Evolutionary conservation across 768 basidiomycete species (phyloP).

Genomic region (Kwoniella mangroviensis): DNA sequence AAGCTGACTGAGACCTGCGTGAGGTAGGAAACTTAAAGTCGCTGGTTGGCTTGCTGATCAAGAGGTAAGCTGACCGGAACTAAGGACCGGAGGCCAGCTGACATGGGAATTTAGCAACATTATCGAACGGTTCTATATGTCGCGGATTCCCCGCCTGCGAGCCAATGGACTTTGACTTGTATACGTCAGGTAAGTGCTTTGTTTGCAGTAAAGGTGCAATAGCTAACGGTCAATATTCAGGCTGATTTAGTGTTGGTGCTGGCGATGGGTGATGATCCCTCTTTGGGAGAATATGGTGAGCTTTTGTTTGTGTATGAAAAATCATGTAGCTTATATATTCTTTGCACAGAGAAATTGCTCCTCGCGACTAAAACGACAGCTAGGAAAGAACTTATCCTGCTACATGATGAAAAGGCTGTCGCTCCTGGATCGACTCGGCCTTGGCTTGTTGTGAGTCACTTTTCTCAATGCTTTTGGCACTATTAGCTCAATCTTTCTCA

Average conservation of each 20-base stretch:
- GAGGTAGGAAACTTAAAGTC: slow-evolving; percentile 75
- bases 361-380: slow-evolving; percentile 97
- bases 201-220: not conserved
- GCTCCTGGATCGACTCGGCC: slow-evolving; percentile 87
- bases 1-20: not conserved
- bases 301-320: not conserved
- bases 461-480: slow-evolving; percentile 22
- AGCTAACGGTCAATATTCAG: slow-evolving; percentile 5
- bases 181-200: slow-evolving; percentile 78
- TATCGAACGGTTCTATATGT: slow-evolving; percentile 94
- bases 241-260: slow-evolving; percentile 50
- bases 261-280: slow-evolving; percentile 81
- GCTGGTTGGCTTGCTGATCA: slow-evolving; percentile 89
- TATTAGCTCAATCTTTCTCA: slow-evolving; percentile 54
- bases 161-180: slow-evolving; percentile 97
- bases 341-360: slow-evolving; percentile 68
- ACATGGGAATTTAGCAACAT: slow-evolving; percentile 66
- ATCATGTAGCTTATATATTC: not conserved
- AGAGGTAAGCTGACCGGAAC: slow-evolving; percentile 30
- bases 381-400: slow-evolving; percentile 91
- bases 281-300: slow-evolving; percentile 80
- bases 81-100: not conserved
- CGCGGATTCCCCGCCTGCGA: slow-evolving; percentile 90
- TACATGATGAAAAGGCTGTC: slow-evolving; percentile 90
- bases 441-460: slow-evolving; percentile 78